Base-by-base conservation (phyloP, 495 filamentous ascomycete species). In the Amniculicola lignicola region DNA sequence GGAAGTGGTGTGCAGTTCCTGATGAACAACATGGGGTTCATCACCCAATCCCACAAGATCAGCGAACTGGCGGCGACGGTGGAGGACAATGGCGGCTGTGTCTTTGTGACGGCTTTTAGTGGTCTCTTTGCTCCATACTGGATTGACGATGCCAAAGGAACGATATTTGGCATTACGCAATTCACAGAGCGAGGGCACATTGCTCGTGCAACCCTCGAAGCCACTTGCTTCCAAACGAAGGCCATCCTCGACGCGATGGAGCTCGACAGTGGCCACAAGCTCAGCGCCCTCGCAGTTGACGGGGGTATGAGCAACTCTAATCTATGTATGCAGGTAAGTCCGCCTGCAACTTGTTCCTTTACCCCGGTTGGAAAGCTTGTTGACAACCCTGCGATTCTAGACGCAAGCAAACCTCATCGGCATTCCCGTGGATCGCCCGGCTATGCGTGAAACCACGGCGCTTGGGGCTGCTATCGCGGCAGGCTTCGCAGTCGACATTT, bases 91-190 rank as follows among this genome's bases (percentile, higher is more conserved):
- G 92, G 92, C 56, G 92, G 92, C 21, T 89, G 91, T 31, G 80
- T 94, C 4, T 97, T 97, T 65, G 92, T 97, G 41, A 96, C 92
- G 25, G 92, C 92, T 0, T 97, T 97, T 70, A 93, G 88, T 74
- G 92, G 92, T 56, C 77, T 97, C 1, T 96, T 96, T 70, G 92
- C 92, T 15, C 92, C 92, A n/a, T 96, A 96, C 69, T 97, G 92
- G 92, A 95, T 96, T 57, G 92, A 96, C 69, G 89, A 95, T 71
- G 90, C 90, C 27, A 85, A 90, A 70, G 92, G 92, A 46, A 96
- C 91, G 1, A 82, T 93, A 18, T 91, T 95, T 64, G 91, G 92
- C 18, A 89, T 97, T 59, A 96, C 92, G 2, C 89, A 93, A 69
- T 84, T 92, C 74, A 97, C 92, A 0, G 77, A 88, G 60, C 84